These are phyloP conservation scores for Truncatella angustata DNA, from an alignment of 2,329 filamentous ascomycete species.

Conservation along the genomic window DNA sequence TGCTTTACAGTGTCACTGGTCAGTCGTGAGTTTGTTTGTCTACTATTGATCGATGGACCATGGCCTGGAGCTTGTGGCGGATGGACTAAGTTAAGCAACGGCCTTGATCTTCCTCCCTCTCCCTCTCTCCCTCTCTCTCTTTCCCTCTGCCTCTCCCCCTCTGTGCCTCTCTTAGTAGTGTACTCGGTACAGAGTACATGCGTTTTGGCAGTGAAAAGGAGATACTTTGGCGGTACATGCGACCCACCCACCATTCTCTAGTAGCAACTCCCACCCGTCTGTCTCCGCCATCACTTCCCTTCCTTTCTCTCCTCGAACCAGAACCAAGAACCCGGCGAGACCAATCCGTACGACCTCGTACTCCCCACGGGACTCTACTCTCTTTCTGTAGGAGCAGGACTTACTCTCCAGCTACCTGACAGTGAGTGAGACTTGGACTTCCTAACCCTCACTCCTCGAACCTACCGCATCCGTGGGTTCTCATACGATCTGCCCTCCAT, in stretches of 20 bases:
- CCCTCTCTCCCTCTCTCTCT: too few species aligned
- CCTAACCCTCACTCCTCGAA: too few species aligned
- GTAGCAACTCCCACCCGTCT: conserved; percentile 11
- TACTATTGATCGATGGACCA: conserved; percentile 11
- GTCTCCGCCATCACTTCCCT: conserved; percentile 21
- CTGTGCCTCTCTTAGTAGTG: too few species aligned
- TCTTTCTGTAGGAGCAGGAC: background rate
- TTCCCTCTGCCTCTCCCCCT: too few species aligned
- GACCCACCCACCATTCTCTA: conserved; percentile 17
- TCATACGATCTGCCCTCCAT: background rate
- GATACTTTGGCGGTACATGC: conserved; percentile 13
- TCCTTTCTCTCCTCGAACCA: conserved; percentile 28
- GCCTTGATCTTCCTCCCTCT: too few species aligned
- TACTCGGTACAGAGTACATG: too few species aligned
- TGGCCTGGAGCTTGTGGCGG: conserved; percentile 9
- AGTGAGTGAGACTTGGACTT: too few species aligned
- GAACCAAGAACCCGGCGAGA: conserved; percentile 24
- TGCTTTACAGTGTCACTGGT: too few species aligned
- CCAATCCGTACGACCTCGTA: conserved; percentile 24
- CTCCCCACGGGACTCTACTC: conserved; percentile 15
- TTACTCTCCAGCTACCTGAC: conserved; percentile 1
- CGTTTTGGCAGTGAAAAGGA: conserved; percentile 2
- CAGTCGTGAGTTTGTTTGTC: too few species aligned
- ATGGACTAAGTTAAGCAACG: conserved; percentile 21
- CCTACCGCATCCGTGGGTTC: too few species aligned